These are phyloP conservation scores for Paramecium sonneborni DNA, from an alignment of 73 alveolate species.

Conservation along the genomic window DNA sequence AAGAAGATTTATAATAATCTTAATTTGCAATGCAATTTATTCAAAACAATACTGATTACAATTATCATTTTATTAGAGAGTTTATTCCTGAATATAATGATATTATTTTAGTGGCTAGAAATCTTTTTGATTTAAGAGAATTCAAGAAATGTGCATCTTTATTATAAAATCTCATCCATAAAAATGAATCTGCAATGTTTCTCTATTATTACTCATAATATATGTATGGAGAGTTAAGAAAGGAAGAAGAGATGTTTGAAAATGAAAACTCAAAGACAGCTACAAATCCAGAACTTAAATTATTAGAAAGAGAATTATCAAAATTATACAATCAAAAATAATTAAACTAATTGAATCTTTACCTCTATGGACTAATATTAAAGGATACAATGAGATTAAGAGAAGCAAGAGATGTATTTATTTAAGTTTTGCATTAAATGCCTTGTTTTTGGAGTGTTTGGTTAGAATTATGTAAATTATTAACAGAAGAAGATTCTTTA, in stretches of 20 bases:
- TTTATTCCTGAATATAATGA: constrained; percentile 76
- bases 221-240: constrained; percentile 84
- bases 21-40: constrained; percentile 58
- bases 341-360: constrained; percentile 75
- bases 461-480: constrained; percentile 88
- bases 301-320: constrained; percentile 75
- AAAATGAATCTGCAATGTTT: constrained; percentile 89
- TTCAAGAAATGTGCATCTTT: constrained; percentile 88
- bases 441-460: constrained; percentile 99
- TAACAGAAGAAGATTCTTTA: constrained; percentile 75
- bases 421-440: constrained; percentile 84
- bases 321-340: constrained; percentile 57
- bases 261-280: constrained; percentile 67
- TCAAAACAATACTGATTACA: constrained; percentile 69
- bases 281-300: constrained; percentile 71
- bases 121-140: constrained; percentile 93
- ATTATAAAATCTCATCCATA: constrained; percentile 76
- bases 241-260: constrained; percentile 94
- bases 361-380: constrained; percentile 91
- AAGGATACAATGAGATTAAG: constrained; percentile 86
- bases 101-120: constrained; percentile 85
- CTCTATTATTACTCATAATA: constrained; percentile 85
- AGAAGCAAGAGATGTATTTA: constrained; percentile 87
- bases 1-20: constrained; percentile 60
- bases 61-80: constrained; percentile 72